Evolutionary conservation across 495 filamentous ascomycete species (phyloP).

Genomic region (Talaromyces liani): DNA sequence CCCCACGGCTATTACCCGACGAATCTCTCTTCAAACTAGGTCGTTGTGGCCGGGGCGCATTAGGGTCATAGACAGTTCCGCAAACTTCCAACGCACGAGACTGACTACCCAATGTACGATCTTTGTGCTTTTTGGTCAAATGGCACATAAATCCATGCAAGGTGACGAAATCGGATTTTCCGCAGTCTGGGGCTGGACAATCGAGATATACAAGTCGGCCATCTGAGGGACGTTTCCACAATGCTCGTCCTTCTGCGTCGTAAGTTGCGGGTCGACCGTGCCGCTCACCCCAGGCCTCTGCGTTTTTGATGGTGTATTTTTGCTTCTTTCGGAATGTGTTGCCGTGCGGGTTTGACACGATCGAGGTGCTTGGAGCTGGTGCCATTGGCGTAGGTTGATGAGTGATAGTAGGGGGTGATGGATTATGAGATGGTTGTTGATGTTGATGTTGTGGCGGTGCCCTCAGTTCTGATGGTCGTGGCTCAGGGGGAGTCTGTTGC

Average conservation of each 20-base stretch:
- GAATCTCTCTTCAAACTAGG: constrained; percentile 26
- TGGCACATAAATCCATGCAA: constrained; percentile 45
- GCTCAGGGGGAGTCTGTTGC: constrained; percentile 41
- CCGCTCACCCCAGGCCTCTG: constrained; percentile 42
- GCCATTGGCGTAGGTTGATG: constrained; percentile 11
- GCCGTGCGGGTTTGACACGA: constrained; percentile 25
- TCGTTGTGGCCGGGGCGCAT: constrained; percentile 33
- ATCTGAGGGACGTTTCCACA: constrained; percentile 43
- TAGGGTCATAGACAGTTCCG: constrained; percentile 38
- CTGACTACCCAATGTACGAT: constrained; percentile 40
- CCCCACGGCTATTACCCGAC: constrained; percentile 7
- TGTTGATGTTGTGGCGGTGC: constrained; percentile 19
- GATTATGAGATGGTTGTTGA: constrained; percentile 15
- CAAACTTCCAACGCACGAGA: constrained; percentile 39
- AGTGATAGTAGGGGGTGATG: constrained; percentile 7
- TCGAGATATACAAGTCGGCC: constrained; percentile 39
- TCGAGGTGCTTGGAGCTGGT: constrained; percentile 10
- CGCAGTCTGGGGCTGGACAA: constrained; percentile 36
- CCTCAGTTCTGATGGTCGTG: constrained; percentile 24
- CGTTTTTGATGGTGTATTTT: constrained; percentile 46
- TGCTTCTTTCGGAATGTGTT: constrained; percentile 38
- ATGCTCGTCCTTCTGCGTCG: constrained; percentile 34
- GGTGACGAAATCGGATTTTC: constrained; percentile 39
- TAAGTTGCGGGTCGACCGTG: constrained; percentile 40
- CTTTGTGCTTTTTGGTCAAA: constrained; percentile 43